Base-by-base conservation (phyloP, 176 grass and related monocot species). In the Juncus effusus region DNA sequence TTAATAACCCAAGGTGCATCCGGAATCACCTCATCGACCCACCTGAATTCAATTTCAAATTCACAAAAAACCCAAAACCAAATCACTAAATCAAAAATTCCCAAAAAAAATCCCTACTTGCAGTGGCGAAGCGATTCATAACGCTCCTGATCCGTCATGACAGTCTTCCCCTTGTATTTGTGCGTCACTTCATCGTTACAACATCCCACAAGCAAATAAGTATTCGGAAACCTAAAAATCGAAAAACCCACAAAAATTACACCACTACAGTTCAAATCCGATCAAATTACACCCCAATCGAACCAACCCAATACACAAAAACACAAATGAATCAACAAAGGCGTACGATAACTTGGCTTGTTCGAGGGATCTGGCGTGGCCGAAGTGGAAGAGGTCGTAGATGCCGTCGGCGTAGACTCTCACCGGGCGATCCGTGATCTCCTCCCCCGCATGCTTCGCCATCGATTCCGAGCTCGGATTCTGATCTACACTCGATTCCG, bases 21-120 rank as follows among this genome's bases (percentile, higher is more conserved):
- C 61, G 90, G 90, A 83, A 95, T 95, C 36, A 95, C 90, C 80
- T 95, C 90, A 76, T 95, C 90, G 45, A 95, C 90, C 90, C 90
- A 95, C 68, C 90, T 95, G 28, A 16, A 55, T 62, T 81, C 50
- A 72, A 44, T 51, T 28, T 28, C 19, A 28, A 28, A 28, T 28
- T 28, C 19, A 44, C 15, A 54, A 36, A 69, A 44, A 38, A 38
- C 38, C 7, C 13, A n/a, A 13, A 54, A 3, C 8, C 3, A 13
- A 38, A 8, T 52, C 1, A 19, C 67, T 13, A 10, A 11, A 37
- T 59, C 39, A 62, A 62, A 64, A n/a, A 66, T 4, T 51, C 60
- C 56, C 16, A 73, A 52, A 79, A 56, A 77, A 57, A 49, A 61
- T 63, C 50, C 10, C 2, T 94, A 94, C 90, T 89, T 95, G 90